Base-by-base conservation (phyloP, 176 grass and related monocot genomes). In the Carex myosuroides region DNA sequence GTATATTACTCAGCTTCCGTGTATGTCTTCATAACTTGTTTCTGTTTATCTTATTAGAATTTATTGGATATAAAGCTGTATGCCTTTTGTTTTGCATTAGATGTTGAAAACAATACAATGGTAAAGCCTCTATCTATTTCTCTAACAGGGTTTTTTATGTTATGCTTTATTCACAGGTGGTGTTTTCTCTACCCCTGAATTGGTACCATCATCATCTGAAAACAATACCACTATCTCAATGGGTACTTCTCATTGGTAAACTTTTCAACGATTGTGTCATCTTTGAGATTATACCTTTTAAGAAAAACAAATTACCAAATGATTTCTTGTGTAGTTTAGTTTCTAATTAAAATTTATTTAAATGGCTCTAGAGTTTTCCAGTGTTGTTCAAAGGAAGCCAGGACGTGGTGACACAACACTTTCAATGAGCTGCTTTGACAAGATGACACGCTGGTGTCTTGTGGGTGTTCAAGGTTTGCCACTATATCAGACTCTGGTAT, bases 401-500 rank as follows among this genome's bases (percentile, higher is more conserved):
- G 90, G 92, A 1, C 92, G 92, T 67, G 92, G 92, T 41, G 92
- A 92, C 76, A 89, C 88, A 76, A 94, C 94, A 83, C n/a, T 89
- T 41, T 97, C 94, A 17, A 87, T 92, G 90, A 97, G 92, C 61
- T 97, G 92, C 66, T 97, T 94, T 81, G 89, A 94, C 87, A 94
- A 97, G 74, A 92, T 97, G 64, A 94, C 81, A 58, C 89, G 90
- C 0, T 94, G 94, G 94, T 92, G 88, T 59, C 76, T 91, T 78
- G 85, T 91, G 37, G 94, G 94, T 67, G 83, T 94, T 74, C 94
- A 97, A 94, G 94, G 94, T 97, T 87, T 52, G 62, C 33, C 1
- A 70, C 16, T 33, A 39, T 68, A 17, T 10, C 60, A 62, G 20
- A 22, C 0, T 62, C 8, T 62, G 2, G 18, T 21, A 9, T 26